Conservation (phyloP, 148 eudicot genomes). For the Pouteria glomerata region DNA sequence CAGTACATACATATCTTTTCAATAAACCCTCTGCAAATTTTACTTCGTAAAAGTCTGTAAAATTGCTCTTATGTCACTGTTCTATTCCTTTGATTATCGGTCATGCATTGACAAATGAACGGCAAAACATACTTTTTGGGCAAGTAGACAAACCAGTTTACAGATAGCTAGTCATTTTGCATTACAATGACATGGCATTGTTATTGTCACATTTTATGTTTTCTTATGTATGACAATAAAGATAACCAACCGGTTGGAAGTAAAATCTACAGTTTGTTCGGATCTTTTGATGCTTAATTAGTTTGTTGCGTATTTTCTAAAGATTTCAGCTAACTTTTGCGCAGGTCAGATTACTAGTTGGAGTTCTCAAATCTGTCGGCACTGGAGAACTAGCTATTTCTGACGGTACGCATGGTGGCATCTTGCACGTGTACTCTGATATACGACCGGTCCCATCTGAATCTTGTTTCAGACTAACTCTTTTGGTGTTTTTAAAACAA, state of each 20-base stretch:
- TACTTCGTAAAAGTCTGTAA: neutral
- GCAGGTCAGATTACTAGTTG: constrained; percentile 94
- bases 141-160: too few relatives aligned
- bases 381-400: constrained; percentile 60
- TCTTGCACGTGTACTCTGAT: neutral
- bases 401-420: constrained; percentile 47
- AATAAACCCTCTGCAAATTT: neutral
- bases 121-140: too few relatives aligned
- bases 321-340: neutral
- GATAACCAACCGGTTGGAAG: neutral
- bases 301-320: neutral
- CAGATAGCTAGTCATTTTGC: too few relatives aligned
- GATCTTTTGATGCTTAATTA: neutral
- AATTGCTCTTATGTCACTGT: too few relatives aligned
- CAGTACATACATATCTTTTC: too few relatives aligned
- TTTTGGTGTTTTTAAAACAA: neutral
- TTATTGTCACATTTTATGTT: too few relatives aligned
- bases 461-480: neutral
- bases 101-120: neutral
- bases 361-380: constrained; percentile 84
- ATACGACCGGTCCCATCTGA: neutral
- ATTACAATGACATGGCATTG: too few relatives aligned
- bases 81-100: neutral
- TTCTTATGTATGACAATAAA: neutral
- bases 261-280: neutral